Conservation (phyloP, 2,329 filamentous ascomycete genomes). For the Pseudocercospora fijiensis region DNA sequence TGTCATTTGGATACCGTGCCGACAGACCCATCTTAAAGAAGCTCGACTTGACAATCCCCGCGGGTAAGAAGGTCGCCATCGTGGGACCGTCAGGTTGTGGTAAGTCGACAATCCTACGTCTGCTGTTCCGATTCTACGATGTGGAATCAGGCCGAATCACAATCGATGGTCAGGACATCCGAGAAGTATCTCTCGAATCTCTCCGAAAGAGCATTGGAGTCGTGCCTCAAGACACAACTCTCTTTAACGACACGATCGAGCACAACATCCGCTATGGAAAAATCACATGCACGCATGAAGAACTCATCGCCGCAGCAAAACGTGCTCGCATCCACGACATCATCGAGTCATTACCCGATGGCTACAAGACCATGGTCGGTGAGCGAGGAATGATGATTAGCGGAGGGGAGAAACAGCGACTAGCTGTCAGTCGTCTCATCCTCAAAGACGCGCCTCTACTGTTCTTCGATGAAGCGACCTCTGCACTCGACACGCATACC, state of each 20-base stretch:
- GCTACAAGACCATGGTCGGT: slow-evolving; percentile 82
- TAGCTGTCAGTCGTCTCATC: slow-evolving; percentile 79
- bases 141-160: slow-evolving; percentile 79
- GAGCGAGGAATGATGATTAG: slow-evolving; percentile 97
- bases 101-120: slow-evolving; percentile 86
- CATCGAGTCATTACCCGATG: slow-evolving; percentile 76
- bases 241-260: slow-evolving; percentile 95
- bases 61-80: slow-evolving; percentile 92
- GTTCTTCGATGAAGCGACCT: slow-evolving; percentile 95
- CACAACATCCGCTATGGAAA: slow-evolving; percentile 95
- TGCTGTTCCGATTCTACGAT: slow-evolving; percentile 95
- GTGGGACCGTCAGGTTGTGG: slow-evolving; percentile 95
- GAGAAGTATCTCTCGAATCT: slow-evolving; percentile 76
- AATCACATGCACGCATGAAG: slow-evolving; percentile 69
- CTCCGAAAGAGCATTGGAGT: slow-evolving; percentile 85
- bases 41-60: slow-evolving; percentile 83
- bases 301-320: slow-evolving; percentile 73
- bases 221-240: slow-evolving; percentile 91
- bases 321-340: slow-evolving; percentile 83
- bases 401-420: slow-evolving; percentile 84
- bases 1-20: slow-evolving; percentile 86
- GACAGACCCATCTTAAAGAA: slow-evolving; percentile 85
- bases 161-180: slow-evolving; percentile 90
- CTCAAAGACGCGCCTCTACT: slow-evolving; percentile 86
- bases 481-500: slow-evolving; percentile 87